Evolutionary conservation across 768 basidiomycete species (phyloP).

Genomic region (Kockovaella imperatae): DNA sequence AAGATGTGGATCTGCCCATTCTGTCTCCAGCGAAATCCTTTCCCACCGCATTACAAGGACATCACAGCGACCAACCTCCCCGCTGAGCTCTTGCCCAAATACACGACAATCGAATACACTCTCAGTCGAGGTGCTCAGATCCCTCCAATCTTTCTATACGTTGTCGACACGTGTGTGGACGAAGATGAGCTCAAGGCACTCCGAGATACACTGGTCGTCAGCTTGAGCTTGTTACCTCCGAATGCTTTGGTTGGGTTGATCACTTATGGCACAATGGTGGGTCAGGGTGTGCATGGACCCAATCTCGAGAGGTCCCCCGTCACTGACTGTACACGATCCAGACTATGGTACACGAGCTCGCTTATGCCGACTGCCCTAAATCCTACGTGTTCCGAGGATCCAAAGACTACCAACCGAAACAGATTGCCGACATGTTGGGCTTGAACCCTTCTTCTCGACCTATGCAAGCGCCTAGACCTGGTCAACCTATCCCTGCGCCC

Average conservation of each 20-base stretch:
- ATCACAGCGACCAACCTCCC: slow-evolving; percentile 95
- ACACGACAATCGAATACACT: slow-evolving; percentile 99
- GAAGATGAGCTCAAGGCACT: slow-evolving; percentile 93
- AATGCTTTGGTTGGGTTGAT: slow-evolving; percentile 91
- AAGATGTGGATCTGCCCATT: slow-evolving; percentile 99
- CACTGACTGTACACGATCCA: slow-evolving; percentile 38
- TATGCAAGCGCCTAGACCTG: slow-evolving; percentile 33
- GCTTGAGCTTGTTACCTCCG: slow-evolving; percentile 83
- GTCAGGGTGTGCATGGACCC: too few relatives aligned
- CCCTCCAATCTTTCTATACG: slow-evolving; percentile 93
- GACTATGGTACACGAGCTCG: slow-evolving; percentile 98
- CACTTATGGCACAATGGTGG: slow-evolving; percentile 93
- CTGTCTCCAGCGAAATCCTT: slow-evolving; percentile 90
- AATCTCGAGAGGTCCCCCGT: too few relatives aligned
- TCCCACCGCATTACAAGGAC: slow-evolving; percentile 98
- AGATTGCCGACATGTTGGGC: slow-evolving; percentile 97
- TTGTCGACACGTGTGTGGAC: slow-evolving; percentile 86
- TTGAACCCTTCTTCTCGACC: slow-evolving; percentile 54
- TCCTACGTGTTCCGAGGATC: slow-evolving; percentile 98
- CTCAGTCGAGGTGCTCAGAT: slow-evolving; percentile 81
- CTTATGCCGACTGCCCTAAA: slow-evolving; percentile 90
- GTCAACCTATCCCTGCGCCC: slow-evolving; percentile 43
- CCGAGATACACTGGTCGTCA: slow-evolving; percentile 87
- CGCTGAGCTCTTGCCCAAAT: slow-evolving; percentile 90
- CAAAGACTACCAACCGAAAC: slow-evolving; percentile 92